Evolutionary conservation across 1,284 basidiomycete genomes (phyloP).

Genomic region (Lignosus rhinocerotis): DNA sequence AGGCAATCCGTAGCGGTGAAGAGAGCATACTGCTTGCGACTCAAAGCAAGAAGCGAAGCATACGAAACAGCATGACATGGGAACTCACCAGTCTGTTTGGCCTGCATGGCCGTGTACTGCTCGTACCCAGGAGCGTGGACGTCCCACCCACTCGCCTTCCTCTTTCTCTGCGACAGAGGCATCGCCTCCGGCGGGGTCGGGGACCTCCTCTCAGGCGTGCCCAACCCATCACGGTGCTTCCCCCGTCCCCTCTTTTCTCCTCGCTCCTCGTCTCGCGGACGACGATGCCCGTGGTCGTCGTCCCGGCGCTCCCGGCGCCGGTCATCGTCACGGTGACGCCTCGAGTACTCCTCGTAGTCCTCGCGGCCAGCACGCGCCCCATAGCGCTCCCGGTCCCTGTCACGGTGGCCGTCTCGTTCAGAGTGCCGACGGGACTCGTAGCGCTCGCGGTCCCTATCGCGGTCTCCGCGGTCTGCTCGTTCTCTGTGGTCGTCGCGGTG

Average conservation of each 20-base stretch:
- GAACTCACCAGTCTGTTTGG: conserved; percentile 88
- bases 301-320: conserved; percentile 37
- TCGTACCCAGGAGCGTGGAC: conserved; percentile 95
- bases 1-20: background rate
- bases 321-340: conserved; percentile 48
- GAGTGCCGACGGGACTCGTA: conserved; percentile 31
- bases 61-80: background rate
- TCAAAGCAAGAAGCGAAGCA: background rate
- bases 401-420: conserved; percentile 40
- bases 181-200: conserved; percentile 88
- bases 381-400: conserved; percentile 39
- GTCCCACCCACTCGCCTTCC: conserved; percentile 94
- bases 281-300: conserved; percentile 34
- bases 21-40: background rate
- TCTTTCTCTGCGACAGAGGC: conserved; percentile 82
- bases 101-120: conserved; percentile 91
- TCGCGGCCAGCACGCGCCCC: conserved; percentile 37
- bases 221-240: conserved; percentile 45
- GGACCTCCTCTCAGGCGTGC: conserved; percentile 77
- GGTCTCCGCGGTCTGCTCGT: conserved; percentile 35
- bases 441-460: conserved; percentile 42
- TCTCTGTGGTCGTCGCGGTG: conserved; percentile 48
- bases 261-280: conserved; percentile 36
- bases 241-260: conserved; percentile 38
- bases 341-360: conserved; percentile 38